Evolutionary conservation across 805 yeast species (phyloP).

Genomic region (Yamadazyma sp.): DNA sequence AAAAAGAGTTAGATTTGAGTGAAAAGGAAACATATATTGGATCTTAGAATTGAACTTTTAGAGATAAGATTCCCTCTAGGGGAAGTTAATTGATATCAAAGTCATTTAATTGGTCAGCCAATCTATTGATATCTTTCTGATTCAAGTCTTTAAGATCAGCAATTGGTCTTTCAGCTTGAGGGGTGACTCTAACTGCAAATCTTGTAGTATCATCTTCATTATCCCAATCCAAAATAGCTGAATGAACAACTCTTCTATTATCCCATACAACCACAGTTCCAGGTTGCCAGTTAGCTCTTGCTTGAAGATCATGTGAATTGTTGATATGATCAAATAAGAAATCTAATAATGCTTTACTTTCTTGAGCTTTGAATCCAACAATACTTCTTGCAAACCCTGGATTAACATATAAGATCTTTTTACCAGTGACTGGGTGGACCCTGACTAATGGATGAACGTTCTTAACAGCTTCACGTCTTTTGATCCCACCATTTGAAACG

Average conservation of each 20-base stretch:
- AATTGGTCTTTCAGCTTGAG: constrained; percentile 40
- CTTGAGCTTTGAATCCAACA: constrained; percentile 37
- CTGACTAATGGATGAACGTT: constrained; percentile 39
- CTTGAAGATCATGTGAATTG: constrained; percentile 35
- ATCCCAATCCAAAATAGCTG: constrained; percentile 36
- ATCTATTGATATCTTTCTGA: constrained; percentile 20
- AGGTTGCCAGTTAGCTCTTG: constrained; percentile 35
- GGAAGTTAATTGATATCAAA: too few species aligned
- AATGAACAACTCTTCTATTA: constrained; percentile 35
- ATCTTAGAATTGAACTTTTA: too few species aligned
- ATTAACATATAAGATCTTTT: constrained; percentile 35
- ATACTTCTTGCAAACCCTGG: constrained; percentile 32
- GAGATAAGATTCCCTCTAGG: too few species aligned
- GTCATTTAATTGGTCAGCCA: too few species aligned
- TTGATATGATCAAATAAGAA: constrained; percentile 34
- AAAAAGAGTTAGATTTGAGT: too few species aligned
- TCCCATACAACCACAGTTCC: constrained; percentile 39
- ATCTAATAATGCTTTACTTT: constrained; percentile 29
- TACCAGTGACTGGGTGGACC: constrained; percentile 37
- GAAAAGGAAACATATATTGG: too few species aligned
- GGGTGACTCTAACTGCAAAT: constrained; percentile 36
- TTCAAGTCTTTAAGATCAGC: constrained; percentile 35
- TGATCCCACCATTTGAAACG: constrained; percentile 24
- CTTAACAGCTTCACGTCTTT: constrained; percentile 33
- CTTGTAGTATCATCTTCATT: constrained; percentile 25